Conservation (phyloP, 495 filamentous ascomycete species). For the Podospora appendiculata region DNA sequence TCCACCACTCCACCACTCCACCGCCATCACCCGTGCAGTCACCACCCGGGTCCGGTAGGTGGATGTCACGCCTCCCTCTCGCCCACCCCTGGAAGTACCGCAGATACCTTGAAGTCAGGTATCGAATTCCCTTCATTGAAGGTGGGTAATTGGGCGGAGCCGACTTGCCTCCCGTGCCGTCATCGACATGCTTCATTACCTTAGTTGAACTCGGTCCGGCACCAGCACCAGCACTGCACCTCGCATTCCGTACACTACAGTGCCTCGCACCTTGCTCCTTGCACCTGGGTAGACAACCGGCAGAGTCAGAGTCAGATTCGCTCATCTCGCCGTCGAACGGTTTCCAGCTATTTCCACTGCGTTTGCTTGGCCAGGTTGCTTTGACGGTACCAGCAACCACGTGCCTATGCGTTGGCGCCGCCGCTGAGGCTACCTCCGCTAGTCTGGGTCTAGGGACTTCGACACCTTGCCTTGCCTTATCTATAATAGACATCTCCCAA, state of each 20-base stretch:
- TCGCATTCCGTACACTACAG: too few relatives aligned
- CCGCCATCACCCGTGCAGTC: too few relatives aligned
- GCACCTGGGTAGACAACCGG: too few relatives aligned
- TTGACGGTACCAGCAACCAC: slow-evolving; percentile 1
- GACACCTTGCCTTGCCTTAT: background rate
- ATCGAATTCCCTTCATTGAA: too few relatives aligned
- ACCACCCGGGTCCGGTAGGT: too few relatives aligned
- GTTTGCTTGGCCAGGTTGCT: background rate
- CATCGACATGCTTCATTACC: slow-evolving; percentile 1
- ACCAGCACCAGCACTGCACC: too few relatives aligned
- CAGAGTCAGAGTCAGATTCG: background rate
- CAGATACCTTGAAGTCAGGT: too few relatives aligned
- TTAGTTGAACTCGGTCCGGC: too few relatives aligned
- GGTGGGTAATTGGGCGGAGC: background rate
- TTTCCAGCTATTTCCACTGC: slow-evolving; percentile 24
- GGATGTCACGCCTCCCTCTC: too few relatives aligned
- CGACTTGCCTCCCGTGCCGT: slow-evolving; percentile 8
- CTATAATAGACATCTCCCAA: background rate
- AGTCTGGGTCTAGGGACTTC: slow-evolving; percentile 7
- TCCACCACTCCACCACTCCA: too few relatives aligned
- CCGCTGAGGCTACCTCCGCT: background rate
- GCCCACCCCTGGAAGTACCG: too few relatives aligned
- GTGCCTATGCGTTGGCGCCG: slow-evolving; percentile 1
- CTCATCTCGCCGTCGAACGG: slow-evolving; percentile 10
- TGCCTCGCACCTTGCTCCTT: too few relatives aligned